phyloP scores from a whole-genome alignment of 2,329 filamentous ascomycete genomes.

The Ophiostoma sp. region DNA sequence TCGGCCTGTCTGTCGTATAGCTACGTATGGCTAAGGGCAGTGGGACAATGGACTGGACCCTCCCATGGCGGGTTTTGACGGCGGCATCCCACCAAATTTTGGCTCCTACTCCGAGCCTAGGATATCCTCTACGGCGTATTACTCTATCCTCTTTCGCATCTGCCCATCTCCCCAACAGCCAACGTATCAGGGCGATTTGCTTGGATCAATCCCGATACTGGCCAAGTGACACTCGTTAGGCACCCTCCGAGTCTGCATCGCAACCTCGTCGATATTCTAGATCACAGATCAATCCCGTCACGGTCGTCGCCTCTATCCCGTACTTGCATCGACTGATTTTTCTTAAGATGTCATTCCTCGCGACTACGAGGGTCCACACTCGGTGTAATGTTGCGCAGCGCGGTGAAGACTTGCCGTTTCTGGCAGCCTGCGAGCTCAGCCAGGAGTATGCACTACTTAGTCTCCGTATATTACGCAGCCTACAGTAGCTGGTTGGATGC shows the following conservation, averaged over 20 bases:
- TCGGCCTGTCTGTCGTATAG: neutral
- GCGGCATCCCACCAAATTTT: neutral
- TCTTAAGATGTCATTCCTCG: no score
- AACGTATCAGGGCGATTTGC: no score
- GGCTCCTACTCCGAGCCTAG: no score
- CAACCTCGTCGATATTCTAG: no score
- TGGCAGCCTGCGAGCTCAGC: neutral
- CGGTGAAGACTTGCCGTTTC: conserved; percentile 1
- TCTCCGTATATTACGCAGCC: neutral
- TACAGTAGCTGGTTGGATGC: neutral
- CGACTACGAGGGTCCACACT: neutral
- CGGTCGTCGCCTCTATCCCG: neutral
- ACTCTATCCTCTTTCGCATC: no score
- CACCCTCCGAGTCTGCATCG: no score
- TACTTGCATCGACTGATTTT: neutral
- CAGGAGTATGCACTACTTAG: neutral
- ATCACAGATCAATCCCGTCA: no score
- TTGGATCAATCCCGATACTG: no score
- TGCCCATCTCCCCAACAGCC: no score
- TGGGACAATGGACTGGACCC: neutral
- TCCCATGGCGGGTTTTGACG: neutral
- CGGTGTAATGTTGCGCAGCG: neutral
- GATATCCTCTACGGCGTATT: no score
- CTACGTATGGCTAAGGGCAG: neutral
- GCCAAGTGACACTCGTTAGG: no score